Conservation (phyloP, 2,329 filamentous ascomycete species). For the Aspergillus texensis region DNA sequence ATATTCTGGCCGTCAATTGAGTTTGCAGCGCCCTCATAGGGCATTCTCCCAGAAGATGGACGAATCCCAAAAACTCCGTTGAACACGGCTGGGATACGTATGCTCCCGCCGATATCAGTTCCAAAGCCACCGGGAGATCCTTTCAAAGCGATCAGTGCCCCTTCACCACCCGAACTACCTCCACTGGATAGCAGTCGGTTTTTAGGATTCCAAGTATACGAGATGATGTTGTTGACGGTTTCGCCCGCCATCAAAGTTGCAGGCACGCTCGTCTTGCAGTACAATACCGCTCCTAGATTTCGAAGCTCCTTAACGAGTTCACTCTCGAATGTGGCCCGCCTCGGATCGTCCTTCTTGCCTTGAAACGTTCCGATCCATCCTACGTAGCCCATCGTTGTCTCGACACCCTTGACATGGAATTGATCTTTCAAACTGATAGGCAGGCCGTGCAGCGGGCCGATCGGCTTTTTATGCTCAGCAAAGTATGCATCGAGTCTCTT, state of each 20-base stretch:
- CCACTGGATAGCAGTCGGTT: slow-evolving; percentile 58
- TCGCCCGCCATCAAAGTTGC: slow-evolving; percentile 61
- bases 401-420: slow-evolving; percentile 52
- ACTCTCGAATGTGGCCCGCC: slow-evolving; percentile 56
- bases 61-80: slow-evolving; percentile 61
- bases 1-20: slow-evolving; percentile 66
- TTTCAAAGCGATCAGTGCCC: slow-evolving; percentile 56
- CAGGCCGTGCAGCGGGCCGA: slow-evolving; percentile 65
- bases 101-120: slow-evolving; percentile 60
- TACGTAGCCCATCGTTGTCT: slow-evolving; percentile 65
- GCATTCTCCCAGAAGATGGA: slow-evolving; percentile 56
- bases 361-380: slow-evolving; percentile 67
- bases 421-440: slow-evolving; percentile 59
- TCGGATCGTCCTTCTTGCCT: slow-evolving; percentile 55
- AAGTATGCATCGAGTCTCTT: slow-evolving; percentile 53
- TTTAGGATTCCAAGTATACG: slow-evolving; percentile 59
- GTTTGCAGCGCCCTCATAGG: slow-evolving; percentile 63
- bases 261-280: slow-evolving; percentile 59
- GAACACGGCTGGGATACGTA: slow-evolving; percentile 63
- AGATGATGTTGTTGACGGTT: slow-evolving; percentile 64
- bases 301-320: slow-evolving; percentile 61
- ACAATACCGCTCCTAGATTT: slow-evolving; percentile 57
- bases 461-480: slow-evolving; percentile 43
- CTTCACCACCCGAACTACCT: slow-evolving; percentile 63
- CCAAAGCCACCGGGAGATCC: slow-evolving; percentile 61